A percentile compares a stretch with the other conserved stretches of the same genome.
These are phyloP conservation scores for Blastobotrys arbuscula DNA, from an alignment of 1,139 yeast species.

Conservation along the genomic window DNA sequence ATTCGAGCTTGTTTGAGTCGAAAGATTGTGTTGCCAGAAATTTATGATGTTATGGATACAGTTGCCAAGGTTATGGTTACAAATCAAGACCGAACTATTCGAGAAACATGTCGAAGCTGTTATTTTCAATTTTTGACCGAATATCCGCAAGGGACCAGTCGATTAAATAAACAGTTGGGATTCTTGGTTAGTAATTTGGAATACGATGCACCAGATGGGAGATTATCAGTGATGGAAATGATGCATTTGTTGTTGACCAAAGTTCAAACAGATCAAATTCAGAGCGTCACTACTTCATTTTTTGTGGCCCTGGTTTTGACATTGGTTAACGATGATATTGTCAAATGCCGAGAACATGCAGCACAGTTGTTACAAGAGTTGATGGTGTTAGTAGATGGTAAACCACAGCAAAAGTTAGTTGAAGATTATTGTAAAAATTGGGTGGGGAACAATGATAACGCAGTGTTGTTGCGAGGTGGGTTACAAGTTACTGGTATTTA, in stretches of 20 bases:
- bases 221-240: constrained; percentile 88
- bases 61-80: constrained; percentile 86
- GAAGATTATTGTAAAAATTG: constrained; percentile 62
- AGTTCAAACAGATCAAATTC: constrained; percentile 54
- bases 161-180: constrained; percentile 76
- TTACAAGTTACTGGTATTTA: constrained; percentile 66
- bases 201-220: constrained; percentile 82
- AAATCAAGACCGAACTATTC: constrained; percentile 73
- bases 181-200: constrained; percentile 76
- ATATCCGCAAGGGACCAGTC: constrained; percentile 87
- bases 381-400: constrained; percentile 28
- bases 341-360: constrained; percentile 87
- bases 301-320: constrained; percentile 79
- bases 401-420: constrained; percentile 40
- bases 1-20: constrained; percentile 68
- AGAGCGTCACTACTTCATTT: constrained; percentile 65
- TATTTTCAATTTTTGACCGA: constrained; percentile 87
- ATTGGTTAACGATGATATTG: constrained; percentile 68
- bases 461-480: constrained; percentile 66
- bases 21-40: constrained; percentile 75
- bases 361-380: constrained; percentile 54
- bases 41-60: constrained; percentile 82
- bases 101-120: constrained; percentile 80
- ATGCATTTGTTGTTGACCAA: constrained; percentile 64
- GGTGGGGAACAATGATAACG: constrained; percentile 54